Base-by-base conservation (phyloP, 345 rosid species). In the Populus simonii region DNA sequence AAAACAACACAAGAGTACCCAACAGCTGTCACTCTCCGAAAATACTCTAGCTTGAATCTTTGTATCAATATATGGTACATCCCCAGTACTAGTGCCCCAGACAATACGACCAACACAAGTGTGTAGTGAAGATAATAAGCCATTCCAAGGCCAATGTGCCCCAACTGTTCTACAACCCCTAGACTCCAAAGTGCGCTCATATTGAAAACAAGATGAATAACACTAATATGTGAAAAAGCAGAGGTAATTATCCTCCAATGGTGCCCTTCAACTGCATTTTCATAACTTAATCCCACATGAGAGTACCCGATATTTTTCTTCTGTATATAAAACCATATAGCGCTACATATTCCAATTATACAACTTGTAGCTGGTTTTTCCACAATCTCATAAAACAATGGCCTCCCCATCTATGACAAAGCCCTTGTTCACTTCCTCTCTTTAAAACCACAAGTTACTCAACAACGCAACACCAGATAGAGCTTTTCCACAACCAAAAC, bases 151-250 rank as follows among this genome's bases (percentile, higher is more conserved):
- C 98, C 97, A 66, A 89, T 51, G 71, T 89, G 84, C 15, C 85
- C 90, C 57, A 92, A 80, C 77, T 91, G 96, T 70, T 96, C 99
- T 0, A 96, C 92, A 53, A 87, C 89, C 67, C 99, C 99, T 33
- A 96, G 91, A 87, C 99, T 96, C 99, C 99, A 96, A 6, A 96
- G 85, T 31, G 99, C 99, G 75, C 97, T 93, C 99, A 96, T 93
- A 80, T 96, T 96, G 71, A 96, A 96, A 31, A 91, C 96, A 55
- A 96, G 98, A 87, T 96, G 99, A 83, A 96, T 65, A 35, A 93
- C 87, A 74, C 98, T 96, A 12, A 96, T 92, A 74, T 93, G 99
- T 1, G 99, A 96, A 75, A 96, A 91, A 1, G 99, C 98, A 3
- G 96, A 93, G n/a, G 99, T 92, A 16, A 96, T 91, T 74, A 96